Base-by-base conservation (phyloP, 2,329 filamentous ascomycete species). In the Arthrobotrys conoides region DNA sequence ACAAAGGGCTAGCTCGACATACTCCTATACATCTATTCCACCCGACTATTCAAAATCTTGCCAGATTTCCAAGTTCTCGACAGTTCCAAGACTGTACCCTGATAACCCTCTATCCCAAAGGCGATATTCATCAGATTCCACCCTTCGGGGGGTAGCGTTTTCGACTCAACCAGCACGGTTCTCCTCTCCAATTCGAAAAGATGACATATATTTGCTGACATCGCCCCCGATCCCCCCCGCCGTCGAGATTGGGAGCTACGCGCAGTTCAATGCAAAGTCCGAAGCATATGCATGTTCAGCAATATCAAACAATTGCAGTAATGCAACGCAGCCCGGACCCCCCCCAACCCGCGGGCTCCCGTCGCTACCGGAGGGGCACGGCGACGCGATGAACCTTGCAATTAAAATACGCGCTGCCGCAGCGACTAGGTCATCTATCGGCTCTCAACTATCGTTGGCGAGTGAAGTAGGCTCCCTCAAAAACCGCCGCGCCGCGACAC, bases 321-420 rank as follows among this genome's bases (percentile, higher is more conserved):
- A n/a, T n/a, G n/a, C 75, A 16, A 63, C 79, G 5, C 75, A 64
- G n/a, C 81, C 81, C 12, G 81, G 81, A 1, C 81, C 81, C 18
- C 81, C 81, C 6, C 81, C 81, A 16, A 82, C 69, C 24, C 80
- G 81, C 57, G 78, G 69, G 24, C 46, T 82, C 16, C 81, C 81
- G n/a, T 81, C 81, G 12, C 76, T 82, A 55, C 81, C 81, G 3
- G 80, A 81, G 76, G 78, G 70, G 10, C 81, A 81, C 20, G 80
- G 69, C 59, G 71, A 76, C 49, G 65, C 69, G 24, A 67, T 66
- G 30, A 77, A 77, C 24, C 73, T 77, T 10, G 73, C 73, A 51
- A 71, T 67, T n/a, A 77, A 71, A 49, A 77, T 77, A n/a, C 73
- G 73, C n/a, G 73, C 73, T 12, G 73, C 73, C 4, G 73, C 73